Evolutionary conservation across 1,284 basidiomycete genomes (phyloP).

Genomic region (Papiliotrema nemorosa): DNA sequence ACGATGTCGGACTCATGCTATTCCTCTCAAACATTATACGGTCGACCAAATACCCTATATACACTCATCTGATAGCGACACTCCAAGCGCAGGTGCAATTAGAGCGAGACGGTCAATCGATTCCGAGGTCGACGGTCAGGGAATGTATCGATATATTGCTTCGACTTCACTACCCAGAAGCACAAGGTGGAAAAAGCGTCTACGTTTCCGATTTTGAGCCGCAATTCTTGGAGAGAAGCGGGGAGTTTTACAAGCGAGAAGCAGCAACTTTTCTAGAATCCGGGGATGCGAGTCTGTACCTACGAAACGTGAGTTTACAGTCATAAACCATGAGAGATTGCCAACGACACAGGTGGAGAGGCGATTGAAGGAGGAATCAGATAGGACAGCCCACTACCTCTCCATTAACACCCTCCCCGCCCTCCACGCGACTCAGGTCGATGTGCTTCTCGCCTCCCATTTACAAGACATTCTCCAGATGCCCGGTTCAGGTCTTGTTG

Average conservation of each 20-base stretch:
- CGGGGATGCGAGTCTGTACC: slow-evolving; percentile 78
- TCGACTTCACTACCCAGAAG: slow-evolving; percentile 42
- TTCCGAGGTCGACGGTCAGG: slow-evolving; percentile 86
- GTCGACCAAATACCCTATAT: slow-evolving; percentile 62
- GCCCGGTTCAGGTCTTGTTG: slow-evolving; percentile 78
- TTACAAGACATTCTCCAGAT: slow-evolving; percentile 71
- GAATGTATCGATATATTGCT: slow-evolving; percentile 82
- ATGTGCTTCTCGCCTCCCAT: slow-evolving; percentile 73
- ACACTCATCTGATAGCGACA: slow-evolving; percentile 74
- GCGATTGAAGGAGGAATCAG: slow-evolving; percentile 79
- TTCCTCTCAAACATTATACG: slow-evolving; percentile 83
- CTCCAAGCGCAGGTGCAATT: slow-evolving; percentile 83
- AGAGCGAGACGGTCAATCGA: slow-evolving; percentile 85
- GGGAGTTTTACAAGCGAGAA: slow-evolving; percentile 75
- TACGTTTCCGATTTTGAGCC: slow-evolving; percentile 87
- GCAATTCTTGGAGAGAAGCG: slow-evolving; percentile 71
- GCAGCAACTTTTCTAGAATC: slow-evolving; percentile 66
- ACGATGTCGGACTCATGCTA: slow-evolving; percentile 76
- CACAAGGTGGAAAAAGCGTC: slow-evolving; percentile 56
- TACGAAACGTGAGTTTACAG: slow-evolving; percentile 62
- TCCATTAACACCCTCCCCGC: slow-evolving; percentile 67
- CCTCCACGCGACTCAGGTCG: slow-evolving; percentile 72
- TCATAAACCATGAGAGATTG: neutral
- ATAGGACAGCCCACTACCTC: slow-evolving; percentile 85
- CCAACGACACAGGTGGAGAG: slow-evolving; percentile 69